These are phyloP conservation scores for Podaxis sp. DNA, from an alignment of 768 basidiomycete species.

Conservation along the genomic window DNA sequence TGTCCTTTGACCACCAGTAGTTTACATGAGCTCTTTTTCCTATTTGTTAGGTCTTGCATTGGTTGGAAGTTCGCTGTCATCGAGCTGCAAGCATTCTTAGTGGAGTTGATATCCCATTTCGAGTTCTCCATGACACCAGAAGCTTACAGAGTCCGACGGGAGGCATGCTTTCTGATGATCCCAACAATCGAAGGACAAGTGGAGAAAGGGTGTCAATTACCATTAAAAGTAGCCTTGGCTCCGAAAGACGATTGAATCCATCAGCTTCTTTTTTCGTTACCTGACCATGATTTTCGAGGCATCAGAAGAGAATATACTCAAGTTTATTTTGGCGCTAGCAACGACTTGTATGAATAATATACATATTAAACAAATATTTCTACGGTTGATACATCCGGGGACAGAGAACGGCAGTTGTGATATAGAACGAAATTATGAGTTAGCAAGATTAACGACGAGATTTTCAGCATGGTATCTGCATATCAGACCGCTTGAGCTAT, in stretches of 20 bases:
- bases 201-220: conserved; percentile 42
- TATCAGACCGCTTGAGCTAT: conserved; percentile 25
- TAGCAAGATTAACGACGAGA: conserved; percentile 17
- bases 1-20: neutral
- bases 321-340: neutral
- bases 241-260: conserved; percentile 22
- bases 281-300: neutral
- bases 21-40: conserved; percentile 1
- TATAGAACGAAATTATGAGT: conserved; percentile 14
- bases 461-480: conserved; percentile 1
- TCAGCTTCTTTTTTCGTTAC: neutral
- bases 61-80: conserved; percentile 43
- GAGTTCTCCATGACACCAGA: conserved; percentile 46
- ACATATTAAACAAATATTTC: conserved; percentile 13
- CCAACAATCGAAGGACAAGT: conserved; percentile 42
- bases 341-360: neutral
- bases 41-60: conserved; percentile 29
- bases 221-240: conserved; percentile 36
- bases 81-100: conserved; percentile 61
- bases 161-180: conserved; percentile 40
- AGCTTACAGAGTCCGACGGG: conserved; percentile 34
- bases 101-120: conserved; percentile 53
- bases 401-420: neutral
- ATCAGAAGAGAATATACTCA: neutral
- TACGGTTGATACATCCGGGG: neutral